Evolutionary conservation across 371 early-diverging fungal species (phyloP), one percentile per base, ranked within the genome.

Genomic region (Zychaea mexicana): DNA sequence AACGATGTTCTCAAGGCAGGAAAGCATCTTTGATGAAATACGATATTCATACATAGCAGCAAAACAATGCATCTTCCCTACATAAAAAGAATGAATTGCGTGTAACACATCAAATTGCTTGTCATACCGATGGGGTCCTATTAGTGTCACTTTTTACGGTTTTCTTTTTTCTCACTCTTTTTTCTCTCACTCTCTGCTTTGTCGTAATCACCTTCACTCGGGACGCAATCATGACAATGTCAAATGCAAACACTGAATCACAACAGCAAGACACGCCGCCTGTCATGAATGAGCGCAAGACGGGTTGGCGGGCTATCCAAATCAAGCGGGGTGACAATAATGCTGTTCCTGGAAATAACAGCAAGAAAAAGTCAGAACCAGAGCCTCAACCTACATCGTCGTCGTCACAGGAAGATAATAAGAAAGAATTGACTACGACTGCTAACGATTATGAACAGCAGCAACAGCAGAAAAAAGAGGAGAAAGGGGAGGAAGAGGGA

Each of bases 251-350:
- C 42, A 63, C 55, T 63, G 64, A 63, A 19, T 21, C 64, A 21
- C 24, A 28, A 30, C 27, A 55, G 8, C 30, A 15, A 21, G 59
- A 58, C 19, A 58, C 57, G 8, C 53, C 65, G 22, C 30, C 58
- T 19, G 59, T 58, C 17, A 49, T 58, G 52, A 58, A 36, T n/a
- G 57, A 54, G 21, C 57, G 65, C 12, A 64, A 64, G 17, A 47
- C 65, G 13, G 52, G 57, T 8, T 64, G 65, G 65, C 47, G 47
- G 28, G 28, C 47, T 57, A 52, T 64, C 19, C 49, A 64, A 39
- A 36, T 64, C 2, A 52, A 52, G 38, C 32, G 52, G 21, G 17
- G 17, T 21, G 22, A 39, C 22, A 39, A 52, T 19, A 17, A 47
- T 5, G 27, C 8, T 38, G 19, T 26, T 17, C 6, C 45, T 2